These are phyloP conservation scores for Sicyos baderoa DNA, from an alignment of 306 rosid species.

Conservation along the genomic window DNA sequence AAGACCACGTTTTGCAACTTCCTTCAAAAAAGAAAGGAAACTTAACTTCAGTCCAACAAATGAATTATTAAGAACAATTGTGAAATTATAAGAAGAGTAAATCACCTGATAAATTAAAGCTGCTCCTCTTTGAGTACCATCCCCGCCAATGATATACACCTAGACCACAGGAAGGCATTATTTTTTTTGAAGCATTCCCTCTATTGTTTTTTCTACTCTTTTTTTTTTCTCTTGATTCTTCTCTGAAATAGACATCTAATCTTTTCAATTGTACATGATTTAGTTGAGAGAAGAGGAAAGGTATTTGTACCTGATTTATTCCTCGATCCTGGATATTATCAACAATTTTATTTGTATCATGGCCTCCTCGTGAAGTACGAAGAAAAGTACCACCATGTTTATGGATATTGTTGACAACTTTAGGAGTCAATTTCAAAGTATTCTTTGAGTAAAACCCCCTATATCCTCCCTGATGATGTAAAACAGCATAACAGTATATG, in stretches of 20 bases:
- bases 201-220: background rate
- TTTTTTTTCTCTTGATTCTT: background rate
- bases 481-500: constrained; percentile 18
- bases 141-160: constrained; percentile 96
- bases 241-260: constrained; percentile 8
- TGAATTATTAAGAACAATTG: constrained; percentile 14
- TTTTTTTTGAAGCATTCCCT: constrained; percentile 2
- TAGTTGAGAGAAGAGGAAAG: constrained; percentile 17
- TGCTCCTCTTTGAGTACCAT: constrained; percentile 95
- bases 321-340: constrained; percentile 85
- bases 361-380: constrained; percentile 92
- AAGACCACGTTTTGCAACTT: constrained; percentile 84
- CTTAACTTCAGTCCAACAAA: constrained; percentile 25
- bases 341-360: constrained; percentile 88
- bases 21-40: constrained; percentile 50
- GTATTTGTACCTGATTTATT: constrained; percentile 70
- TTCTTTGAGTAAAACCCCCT: constrained; percentile 86
- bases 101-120: constrained; percentile 67
- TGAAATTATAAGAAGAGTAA: constrained; percentile 23
- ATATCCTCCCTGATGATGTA: constrained; percentile 68
- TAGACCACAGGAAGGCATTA: constrained; percentile 26
- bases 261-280: background rate
- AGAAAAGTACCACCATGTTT: constrained; percentile 89
- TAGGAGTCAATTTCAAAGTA: constrained; percentile 60
- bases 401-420: constrained; percentile 74